Evolutionary conservation across 2,329 filamentous ascomycete species (phyloP).

Genomic region (Diaporthe sp.): DNA sequence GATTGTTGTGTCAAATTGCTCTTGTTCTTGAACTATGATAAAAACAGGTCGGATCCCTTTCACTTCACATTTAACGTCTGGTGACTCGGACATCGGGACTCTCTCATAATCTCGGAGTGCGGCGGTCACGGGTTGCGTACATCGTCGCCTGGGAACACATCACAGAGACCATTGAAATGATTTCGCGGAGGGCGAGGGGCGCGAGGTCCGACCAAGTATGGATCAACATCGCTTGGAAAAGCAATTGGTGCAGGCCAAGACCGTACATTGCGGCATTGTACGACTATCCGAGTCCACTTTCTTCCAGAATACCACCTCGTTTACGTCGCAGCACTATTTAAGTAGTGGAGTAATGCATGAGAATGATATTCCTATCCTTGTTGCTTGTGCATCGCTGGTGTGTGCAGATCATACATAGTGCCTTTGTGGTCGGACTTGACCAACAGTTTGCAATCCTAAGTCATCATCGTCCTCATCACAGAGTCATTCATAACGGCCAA

Average conservation of each 20-base stretch:
- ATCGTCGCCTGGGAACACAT: not conserved
- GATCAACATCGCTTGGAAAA: not conserved
- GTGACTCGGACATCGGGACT: not conserved
- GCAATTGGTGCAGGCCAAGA: not conserved
- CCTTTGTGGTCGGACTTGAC: no score
- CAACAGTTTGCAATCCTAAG: not conserved
- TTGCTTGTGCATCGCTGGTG: not conserved
- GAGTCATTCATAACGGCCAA: not conserved
- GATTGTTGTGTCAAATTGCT: not conserved
- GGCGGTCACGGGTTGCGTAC: not conserved
- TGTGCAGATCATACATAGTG: not conserved
- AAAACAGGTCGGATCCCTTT: no score
- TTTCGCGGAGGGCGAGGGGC: not conserved
- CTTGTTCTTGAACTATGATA: not conserved
- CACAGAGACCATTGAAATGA: no score
- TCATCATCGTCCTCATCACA: not conserved
- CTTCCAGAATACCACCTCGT: not conserved
- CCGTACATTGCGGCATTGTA: not conserved
- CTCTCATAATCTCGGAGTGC: not conserved
- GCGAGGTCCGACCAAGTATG: not conserved
- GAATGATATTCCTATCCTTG: not conserved
- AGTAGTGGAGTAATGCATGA: not conserved
- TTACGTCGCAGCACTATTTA: no score
- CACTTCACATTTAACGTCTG: not conserved
- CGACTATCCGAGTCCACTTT: not conserved